These are phyloP conservation scores for Sinapis alba DNA, from an alignment of 441 rosid genomes.

Conservation along the genomic window DNA sequence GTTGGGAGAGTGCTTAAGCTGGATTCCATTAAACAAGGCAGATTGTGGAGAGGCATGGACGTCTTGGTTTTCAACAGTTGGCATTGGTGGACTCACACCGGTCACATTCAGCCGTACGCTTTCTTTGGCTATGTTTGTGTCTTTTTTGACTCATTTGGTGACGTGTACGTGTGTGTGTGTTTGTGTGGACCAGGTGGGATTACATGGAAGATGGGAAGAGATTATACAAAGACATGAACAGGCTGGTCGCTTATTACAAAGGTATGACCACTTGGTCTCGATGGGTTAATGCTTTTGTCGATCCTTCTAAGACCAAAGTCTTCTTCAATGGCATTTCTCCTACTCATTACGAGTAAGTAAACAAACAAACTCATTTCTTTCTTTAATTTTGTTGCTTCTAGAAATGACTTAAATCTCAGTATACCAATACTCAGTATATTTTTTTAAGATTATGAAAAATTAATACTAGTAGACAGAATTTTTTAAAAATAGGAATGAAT, in stretches of 20 bases:
- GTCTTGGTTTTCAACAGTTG: slow-evolving; percentile 66
- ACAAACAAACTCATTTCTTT: not conserved
- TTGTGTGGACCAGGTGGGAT: slow-evolving; percentile 49
- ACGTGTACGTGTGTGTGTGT: slow-evolving; percentile 1
- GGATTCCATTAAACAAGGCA: slow-evolving; percentile 57
- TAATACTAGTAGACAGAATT: too few relatives aligned
- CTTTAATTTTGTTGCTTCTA: not conserved
- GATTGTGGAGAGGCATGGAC: slow-evolving; percentile 72
- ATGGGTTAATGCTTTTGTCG: slow-evolving; percentile 59
- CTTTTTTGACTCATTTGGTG: slow-evolving; percentile 1
- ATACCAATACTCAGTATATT: too few relatives aligned
- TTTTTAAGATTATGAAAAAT: too few relatives aligned
- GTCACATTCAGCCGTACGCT: slow-evolving; percentile 56
- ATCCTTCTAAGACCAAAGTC: slow-evolving; percentile 62
- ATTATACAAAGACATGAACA: slow-evolving; percentile 63
- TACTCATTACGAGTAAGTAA: slow-evolving; percentile 60
- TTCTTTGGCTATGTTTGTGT: not conserved
- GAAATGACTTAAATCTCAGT: too few relatives aligned
- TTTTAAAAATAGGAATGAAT: too few relatives aligned
- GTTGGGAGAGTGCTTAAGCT: slow-evolving; percentile 59
- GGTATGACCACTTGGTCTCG: slow-evolving; percentile 75
- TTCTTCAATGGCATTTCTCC: slow-evolving; percentile 72
- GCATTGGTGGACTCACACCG: slow-evolving; percentile 82
- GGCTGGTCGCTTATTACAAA: slow-evolving; percentile 59
- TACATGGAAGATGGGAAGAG: slow-evolving; percentile 58